Evolutionary conservation across 2,329 filamentous ascomycete species (phyloP).

Genomic region (Kalmusia sp.): DNA sequence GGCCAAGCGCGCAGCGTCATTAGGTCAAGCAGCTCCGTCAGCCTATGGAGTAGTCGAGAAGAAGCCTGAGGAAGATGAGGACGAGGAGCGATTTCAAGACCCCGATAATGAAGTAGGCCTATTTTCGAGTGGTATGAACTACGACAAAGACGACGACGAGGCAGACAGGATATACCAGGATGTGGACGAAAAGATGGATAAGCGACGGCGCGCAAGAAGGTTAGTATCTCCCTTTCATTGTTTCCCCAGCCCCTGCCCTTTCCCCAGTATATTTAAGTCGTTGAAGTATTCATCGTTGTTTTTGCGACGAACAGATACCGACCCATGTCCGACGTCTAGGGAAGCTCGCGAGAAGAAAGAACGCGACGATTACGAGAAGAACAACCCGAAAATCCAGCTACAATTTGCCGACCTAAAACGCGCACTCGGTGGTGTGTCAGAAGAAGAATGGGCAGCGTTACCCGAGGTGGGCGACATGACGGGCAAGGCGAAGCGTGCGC

Average conservation of each 20-base stretch:
- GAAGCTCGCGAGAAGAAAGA: slow-evolving; percentile 93
- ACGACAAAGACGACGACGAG: slow-evolving; percentile 97
- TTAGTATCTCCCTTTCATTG: slow-evolving; percentile 61
- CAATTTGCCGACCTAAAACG: slow-evolving; percentile 97
- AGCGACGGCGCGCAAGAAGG: slow-evolving; percentile 83
- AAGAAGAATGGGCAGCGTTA: slow-evolving; percentile 95
- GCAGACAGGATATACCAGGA: slow-evolving; percentile 95
- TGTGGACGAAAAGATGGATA: slow-evolving; percentile 97
- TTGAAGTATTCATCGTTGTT: slow-evolving; percentile 69
- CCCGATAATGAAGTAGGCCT: slow-evolving; percentile 96
- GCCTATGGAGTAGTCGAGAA: slow-evolving; percentile 74
- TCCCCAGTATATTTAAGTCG: slow-evolving; percentile 25
- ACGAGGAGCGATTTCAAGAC: slow-evolving; percentile 86
- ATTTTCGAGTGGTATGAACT: slow-evolving; percentile 87
- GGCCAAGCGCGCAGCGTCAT: slow-evolving; percentile 86
- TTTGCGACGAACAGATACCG: slow-evolving; percentile 77
- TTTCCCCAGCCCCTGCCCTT: slow-evolving; percentile 22
- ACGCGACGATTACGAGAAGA: slow-evolving; percentile 91
- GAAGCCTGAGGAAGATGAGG: slow-evolving; percentile 73
- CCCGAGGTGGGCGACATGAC: slow-evolving; percentile 97
- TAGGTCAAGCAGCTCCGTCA: slow-evolving; percentile 74
- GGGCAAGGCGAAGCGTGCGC: slow-evolving; percentile 86
- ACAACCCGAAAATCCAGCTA: slow-evolving; percentile 97
- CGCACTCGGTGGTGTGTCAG: slow-evolving; percentile 83
- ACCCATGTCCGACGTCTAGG: slow-evolving; percentile 74